These are phyloP conservation scores for Cerioporus squamosus DNA, from an alignment of 1,284 basidiomycete genomes.

Conservation along the genomic window DNA sequence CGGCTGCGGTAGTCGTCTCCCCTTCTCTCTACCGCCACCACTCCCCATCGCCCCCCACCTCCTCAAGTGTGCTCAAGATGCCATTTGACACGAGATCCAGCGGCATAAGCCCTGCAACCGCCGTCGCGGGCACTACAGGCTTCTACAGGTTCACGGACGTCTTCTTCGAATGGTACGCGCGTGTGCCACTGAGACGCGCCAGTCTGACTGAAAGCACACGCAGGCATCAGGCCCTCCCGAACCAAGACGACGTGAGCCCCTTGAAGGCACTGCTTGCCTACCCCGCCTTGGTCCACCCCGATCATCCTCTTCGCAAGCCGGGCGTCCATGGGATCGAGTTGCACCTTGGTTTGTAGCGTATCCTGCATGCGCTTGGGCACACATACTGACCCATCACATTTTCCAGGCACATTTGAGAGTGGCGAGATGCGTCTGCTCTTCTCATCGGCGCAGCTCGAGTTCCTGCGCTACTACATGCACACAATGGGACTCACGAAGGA, in stretches of 20 bases:
- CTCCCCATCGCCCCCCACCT: background rate
- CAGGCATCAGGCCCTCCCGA: conserved; percentile 50
- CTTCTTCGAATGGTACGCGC: conserved; percentile 67
- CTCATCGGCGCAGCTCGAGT: conserved; percentile 84
- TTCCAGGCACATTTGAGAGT: conserved; percentile 58
- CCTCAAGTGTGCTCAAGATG: background rate
- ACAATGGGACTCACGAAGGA: conserved; percentile 69
- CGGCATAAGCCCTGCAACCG: background rate
- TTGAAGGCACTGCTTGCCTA: conserved; percentile 73
- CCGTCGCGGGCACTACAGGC: conserved; percentile 39
- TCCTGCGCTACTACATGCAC: conserved; percentile 83
- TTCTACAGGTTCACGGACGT: conserved; percentile 84
- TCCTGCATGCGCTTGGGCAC: background rate
- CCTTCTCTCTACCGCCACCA: background rate
- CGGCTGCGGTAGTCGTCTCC: conserved; percentile 19
- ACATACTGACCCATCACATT: conserved; percentile 5
- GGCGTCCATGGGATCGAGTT: conserved; percentile 69
- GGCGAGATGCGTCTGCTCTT: conserved; percentile 77
- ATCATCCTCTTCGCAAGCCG: conserved; percentile 72
- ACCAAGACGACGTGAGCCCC: conserved; percentile 57
- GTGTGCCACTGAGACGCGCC: background rate
- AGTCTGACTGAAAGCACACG: background rate
- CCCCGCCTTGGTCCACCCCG: conserved; percentile 65
- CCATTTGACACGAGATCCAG: background rate
- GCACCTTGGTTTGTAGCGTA: conserved; percentile 60